These are phyloP conservation scores for Schizothecium vesticola DNA, from an alignment of 495 filamentous ascomycete genomes.

Conservation along the genomic window DNA sequence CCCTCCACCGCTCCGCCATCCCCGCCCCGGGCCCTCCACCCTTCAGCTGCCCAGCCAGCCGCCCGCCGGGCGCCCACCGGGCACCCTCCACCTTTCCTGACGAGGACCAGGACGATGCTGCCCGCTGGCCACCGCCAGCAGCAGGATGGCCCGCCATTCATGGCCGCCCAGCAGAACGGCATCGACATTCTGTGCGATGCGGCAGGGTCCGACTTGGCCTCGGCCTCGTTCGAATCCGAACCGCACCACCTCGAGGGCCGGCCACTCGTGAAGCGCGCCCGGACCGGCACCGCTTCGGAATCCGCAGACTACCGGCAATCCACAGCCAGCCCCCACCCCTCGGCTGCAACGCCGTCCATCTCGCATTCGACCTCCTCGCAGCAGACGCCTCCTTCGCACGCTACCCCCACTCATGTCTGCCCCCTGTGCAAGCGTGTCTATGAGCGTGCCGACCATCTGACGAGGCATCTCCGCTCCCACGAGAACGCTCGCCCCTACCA, in stretches of 20 bases:
- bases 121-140: neutral
- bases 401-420: slow-evolving; percentile 16
- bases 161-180: slow-evolving; percentile 16
- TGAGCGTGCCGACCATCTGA: slow-evolving; percentile 23
- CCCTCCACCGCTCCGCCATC: neutral
- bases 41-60: neutral
- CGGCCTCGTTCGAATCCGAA: neutral
- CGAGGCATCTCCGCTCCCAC: slow-evolving; percentile 23
- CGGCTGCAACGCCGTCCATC: neutral
- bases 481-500: slow-evolving; percentile 24
- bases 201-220: slow-evolving; percentile 14
- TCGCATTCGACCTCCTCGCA: neutral
- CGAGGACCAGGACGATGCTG: neutral
- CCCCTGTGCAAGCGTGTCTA: slow-evolving; percentile 20
- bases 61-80: neutral
- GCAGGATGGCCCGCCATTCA: neutral
- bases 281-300: slow-evolving; percentile 4
- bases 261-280: slow-evolving; percentile 9
- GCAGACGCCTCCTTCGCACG: neutral
- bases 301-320: neutral
- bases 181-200: slow-evolving; percentile 24
- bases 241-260: neutral
- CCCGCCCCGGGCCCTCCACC: neutral
- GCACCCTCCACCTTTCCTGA: neutral
- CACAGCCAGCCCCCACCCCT: neutral